Percentiles rank a stretch among this genome's conserved stretches.
Conservation (phyloP, 805 yeast genomes). For the Cephaloascus albidus region DNA sequence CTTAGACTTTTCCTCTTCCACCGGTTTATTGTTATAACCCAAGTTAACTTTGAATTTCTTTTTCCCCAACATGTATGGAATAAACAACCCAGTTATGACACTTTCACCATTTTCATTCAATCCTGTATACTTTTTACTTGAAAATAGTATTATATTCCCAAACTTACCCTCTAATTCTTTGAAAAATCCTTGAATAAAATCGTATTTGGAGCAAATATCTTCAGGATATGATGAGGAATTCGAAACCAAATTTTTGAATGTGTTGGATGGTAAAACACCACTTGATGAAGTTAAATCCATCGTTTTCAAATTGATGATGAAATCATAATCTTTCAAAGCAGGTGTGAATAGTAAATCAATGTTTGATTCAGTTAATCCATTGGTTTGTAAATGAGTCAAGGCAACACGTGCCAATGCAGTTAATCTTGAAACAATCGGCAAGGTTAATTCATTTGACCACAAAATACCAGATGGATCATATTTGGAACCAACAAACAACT, state of each 20-base stretch:
- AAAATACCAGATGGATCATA: slow-evolving; percentile 80
- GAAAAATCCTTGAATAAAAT: slow-evolving; percentile 52
- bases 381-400: slow-evolving; percentile 36
- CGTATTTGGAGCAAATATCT: slow-evolving; percentile 39
- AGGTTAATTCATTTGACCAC: slow-evolving; percentile 58
- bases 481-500: slow-evolving; percentile 74
- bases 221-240: slow-evolving; percentile 32
- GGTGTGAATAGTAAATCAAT: slow-evolving; percentile 65
- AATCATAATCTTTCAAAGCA: slow-evolving; percentile 76
- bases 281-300: slow-evolving; percentile 33
- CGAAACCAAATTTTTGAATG: slow-evolving; percentile 53
- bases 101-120: slow-evolving; percentile 45
- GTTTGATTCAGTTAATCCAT: slow-evolving; percentile 27
- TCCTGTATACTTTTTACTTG: slow-evolving; percentile 48
- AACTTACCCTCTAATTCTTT: slow-evolving; percentile 55
- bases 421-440: slow-evolving; percentile 79
- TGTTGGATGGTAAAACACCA: slow-evolving; percentile 46
- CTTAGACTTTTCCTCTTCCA: slow-evolving; percentile 27
- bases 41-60: slow-evolving; percentile 73
- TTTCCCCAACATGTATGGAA: slow-evolving; percentile 50
- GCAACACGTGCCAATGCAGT: slow-evolving; percentile 84
- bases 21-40: slow-evolving; percentile 66
- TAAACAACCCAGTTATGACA: slow-evolving; percentile 73
- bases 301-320: slow-evolving; percentile 53
- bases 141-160: slow-evolving; percentile 62